Percentiles rank a stretch among this genome's conserved stretches.
Evolutionary conservation across 1,284 basidiomycete species (phyloP).

Genomic region (Omphalotus olearius): DNA sequence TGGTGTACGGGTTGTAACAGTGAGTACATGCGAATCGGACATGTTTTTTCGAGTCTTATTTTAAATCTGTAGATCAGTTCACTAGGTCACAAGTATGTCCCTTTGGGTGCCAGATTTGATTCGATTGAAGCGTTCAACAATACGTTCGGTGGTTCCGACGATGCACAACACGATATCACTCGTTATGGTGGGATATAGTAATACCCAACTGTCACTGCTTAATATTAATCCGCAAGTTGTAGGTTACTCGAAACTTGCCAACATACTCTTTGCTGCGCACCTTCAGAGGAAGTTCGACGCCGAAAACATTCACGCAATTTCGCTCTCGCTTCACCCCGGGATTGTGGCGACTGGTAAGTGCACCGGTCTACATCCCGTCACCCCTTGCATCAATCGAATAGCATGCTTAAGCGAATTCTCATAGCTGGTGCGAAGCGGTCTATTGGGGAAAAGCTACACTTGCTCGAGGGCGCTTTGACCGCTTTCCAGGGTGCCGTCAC

Average conservation of each 20-base stretch:
- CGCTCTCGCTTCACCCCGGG: conserved; percentile 31
- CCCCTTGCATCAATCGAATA: too few relatives aligned
- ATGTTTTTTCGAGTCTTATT: too few relatives aligned
- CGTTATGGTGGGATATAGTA: conserved; percentile 21
- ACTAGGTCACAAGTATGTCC: conserved; percentile 18
- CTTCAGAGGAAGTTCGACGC: conserved; percentile 34
- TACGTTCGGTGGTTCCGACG: conserved; percentile 8
- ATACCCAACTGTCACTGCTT: neutral
- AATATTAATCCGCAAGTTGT: neutral
- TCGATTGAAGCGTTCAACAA: conserved; percentile 33
- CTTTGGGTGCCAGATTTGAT: conserved; percentile 24
- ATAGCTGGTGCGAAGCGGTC: conserved; percentile 5
- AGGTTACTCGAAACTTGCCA: conserved; percentile 39
- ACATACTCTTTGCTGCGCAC: conserved; percentile 32
- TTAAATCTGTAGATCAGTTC: conserved; percentile 20
- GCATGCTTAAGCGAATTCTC: neutral
- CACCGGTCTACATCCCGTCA: neutral
- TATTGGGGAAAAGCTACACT: neutral
- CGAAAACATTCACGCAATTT: conserved; percentile 20
- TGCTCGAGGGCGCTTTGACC: neutral
- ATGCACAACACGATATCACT: neutral
- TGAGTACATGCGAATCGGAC: neutral
- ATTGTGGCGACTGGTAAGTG: conserved; percentile 33
- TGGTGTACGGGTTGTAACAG: conserved; percentile 4
- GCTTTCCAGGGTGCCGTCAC: conserved; percentile 10